Evolutionary conservation across 257 asterid species (phyloP).

Genomic region (Gentiana macrophylla): DNA sequence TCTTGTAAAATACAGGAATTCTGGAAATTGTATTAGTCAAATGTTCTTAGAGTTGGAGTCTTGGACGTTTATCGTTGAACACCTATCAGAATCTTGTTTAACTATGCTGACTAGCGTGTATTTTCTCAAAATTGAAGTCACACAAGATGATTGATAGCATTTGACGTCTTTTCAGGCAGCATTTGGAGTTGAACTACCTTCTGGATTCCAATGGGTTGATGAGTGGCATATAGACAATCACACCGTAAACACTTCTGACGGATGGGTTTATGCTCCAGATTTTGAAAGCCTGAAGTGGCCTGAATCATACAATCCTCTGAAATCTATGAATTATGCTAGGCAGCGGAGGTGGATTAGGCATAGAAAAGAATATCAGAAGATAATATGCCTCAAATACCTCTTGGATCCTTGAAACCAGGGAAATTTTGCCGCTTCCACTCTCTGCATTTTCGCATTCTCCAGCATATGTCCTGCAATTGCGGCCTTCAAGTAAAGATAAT

Average conservation of each 20-base stretch:
- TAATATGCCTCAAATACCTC: constrained; percentile 29
- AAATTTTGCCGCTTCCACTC: constrained; percentile 63
- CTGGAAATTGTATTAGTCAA: too few species aligned
- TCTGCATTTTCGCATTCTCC: constrained; percentile 51
- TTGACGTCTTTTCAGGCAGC: constrained; percentile 36
- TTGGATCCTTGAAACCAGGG: constrained; percentile 83
- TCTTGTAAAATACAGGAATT: too few species aligned
- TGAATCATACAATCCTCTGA: constrained; percentile 45
- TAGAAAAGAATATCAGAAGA: constrained; percentile 32
- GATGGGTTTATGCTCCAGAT: constrained; percentile 93
- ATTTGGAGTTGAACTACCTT: constrained; percentile 50
- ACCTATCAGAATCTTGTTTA: too few species aligned
- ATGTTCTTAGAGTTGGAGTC: too few species aligned
- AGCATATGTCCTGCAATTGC: constrained; percentile 49
- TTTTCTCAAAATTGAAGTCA: background rate
- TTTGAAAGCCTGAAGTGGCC: constrained; percentile 73
- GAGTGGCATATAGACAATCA: constrained; percentile 75
- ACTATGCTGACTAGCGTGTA: too few species aligned
- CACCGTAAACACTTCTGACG: constrained; percentile 60
- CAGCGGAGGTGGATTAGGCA: constrained; percentile 87
- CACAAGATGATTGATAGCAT: background rate
- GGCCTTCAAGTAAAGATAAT: constrained; percentile 43
- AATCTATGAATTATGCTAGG: constrained; percentile 52
- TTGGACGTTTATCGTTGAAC: too few species aligned
- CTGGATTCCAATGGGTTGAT: constrained; percentile 84